phyloP scores from a whole-genome alignment of 495 filamentous ascomycete genomes.

The Staphylotrichum tortipilum region DNA sequence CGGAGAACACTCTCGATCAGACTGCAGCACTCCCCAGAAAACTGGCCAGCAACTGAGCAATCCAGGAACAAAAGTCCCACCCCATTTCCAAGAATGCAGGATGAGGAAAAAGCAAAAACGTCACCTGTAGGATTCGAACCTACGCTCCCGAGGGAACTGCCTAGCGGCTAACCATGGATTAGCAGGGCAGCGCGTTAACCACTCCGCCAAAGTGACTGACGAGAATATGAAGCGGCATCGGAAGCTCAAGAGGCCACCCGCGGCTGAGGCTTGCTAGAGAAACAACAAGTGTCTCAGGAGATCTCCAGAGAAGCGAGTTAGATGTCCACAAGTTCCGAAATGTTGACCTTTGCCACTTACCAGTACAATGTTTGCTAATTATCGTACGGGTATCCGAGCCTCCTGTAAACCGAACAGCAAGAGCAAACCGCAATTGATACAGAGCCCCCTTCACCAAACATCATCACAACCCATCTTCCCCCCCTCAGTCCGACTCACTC shows the following conservation, averaged over 20 bases:
- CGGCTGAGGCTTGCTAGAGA: neutral
- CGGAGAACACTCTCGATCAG: too few relatives aligned
- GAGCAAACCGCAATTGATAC: neutral
- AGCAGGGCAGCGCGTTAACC: constrained; percentile 28
- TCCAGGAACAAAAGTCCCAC: too few relatives aligned
- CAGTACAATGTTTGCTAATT: too few relatives aligned
- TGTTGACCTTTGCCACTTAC: too few relatives aligned
- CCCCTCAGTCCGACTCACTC: constrained; percentile 39
- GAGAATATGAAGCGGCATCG: neutral
- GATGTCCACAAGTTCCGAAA: too few relatives aligned
- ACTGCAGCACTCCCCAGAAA: too few relatives aligned
- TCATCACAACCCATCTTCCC: too few relatives aligned
- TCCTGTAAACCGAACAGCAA: neutral
- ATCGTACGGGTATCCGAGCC: neutral
- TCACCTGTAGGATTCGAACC: constrained; percentile 28
- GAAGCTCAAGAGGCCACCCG: neutral
- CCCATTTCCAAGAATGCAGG: too few relatives aligned
- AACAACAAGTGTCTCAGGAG: too few relatives aligned
- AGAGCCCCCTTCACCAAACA: too few relatives aligned
- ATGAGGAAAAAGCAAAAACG: constrained; percentile 4
- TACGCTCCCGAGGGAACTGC: constrained; percentile 25
- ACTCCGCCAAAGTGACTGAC: constrained; percentile 22
- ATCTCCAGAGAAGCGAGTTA: too few relatives aligned
- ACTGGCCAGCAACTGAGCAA: too few relatives aligned
- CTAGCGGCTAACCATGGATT: constrained; percentile 13